Conservation (phyloP, 1,284 basidiomycete species). For the Ceratobasidium sp. region DNA sequence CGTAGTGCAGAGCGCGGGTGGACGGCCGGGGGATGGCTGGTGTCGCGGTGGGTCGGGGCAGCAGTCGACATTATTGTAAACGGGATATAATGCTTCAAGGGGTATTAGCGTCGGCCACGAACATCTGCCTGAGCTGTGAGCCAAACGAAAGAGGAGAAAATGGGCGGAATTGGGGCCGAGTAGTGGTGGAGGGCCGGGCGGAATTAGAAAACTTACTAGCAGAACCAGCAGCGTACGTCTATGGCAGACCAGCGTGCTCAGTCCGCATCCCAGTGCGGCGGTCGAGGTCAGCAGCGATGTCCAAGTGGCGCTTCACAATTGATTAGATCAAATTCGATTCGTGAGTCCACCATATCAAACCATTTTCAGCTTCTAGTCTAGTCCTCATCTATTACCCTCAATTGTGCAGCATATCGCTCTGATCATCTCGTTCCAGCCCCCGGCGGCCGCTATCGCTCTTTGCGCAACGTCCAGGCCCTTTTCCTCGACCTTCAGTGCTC, state of each 20-base stretch:
- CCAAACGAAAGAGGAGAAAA: neutral
- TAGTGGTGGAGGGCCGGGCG: too few relatives aligned
- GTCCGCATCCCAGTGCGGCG: too few relatives aligned
- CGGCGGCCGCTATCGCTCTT: neutral
- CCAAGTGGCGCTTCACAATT: neutral
- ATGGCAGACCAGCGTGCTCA: neutral
- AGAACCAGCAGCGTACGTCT: too few relatives aligned
- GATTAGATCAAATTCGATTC: neutral
- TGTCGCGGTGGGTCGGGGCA: too few relatives aligned
- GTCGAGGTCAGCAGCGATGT: too few relatives aligned
- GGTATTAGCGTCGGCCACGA: neutral
- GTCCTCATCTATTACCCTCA: too few relatives aligned
- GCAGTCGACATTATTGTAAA: too few relatives aligned
- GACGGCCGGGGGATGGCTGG: neutral
- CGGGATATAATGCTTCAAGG: too few relatives aligned
- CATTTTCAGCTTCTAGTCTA: too few relatives aligned
- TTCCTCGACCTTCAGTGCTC: neutral
- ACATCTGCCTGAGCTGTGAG: neutral
- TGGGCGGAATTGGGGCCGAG: too few relatives aligned
- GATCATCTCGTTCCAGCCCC: neutral
- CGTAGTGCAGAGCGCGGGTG: neutral
- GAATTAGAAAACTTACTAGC: too few relatives aligned
- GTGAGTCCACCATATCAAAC: too few relatives aligned
- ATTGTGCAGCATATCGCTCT: constrained; percentile 12
- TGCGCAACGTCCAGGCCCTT: neutral